Evolutionary conservation across 2,329 filamentous ascomycete species (phyloP).

Genomic region (Colletotrichum eremochloae): DNA sequence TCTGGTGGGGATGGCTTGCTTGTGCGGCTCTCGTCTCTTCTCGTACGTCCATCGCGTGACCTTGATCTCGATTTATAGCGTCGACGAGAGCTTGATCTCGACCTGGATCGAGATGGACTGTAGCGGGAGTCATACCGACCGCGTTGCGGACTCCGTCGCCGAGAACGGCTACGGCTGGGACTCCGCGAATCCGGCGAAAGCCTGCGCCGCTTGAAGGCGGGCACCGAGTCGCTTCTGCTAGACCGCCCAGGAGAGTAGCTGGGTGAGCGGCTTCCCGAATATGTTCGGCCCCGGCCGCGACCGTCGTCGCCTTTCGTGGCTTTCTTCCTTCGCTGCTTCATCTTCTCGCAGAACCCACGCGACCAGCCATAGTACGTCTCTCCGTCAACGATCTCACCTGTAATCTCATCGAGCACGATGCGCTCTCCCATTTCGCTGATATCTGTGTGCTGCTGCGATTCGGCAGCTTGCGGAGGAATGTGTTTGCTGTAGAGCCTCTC

Average conservation of each 20-base stretch:
- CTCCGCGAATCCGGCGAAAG: slow-evolving; percentile 52
- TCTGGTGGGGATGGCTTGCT: slow-evolving; percentile 27
- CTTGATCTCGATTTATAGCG: slow-evolving; percentile 39
- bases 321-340: slow-evolving; percentile 71
- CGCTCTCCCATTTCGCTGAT: slow-evolving; percentile 82
- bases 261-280: slow-evolving; percentile 49
- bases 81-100: slow-evolving; percentile 39
- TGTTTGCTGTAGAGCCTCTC: slow-evolving; percentile 75
- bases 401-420: slow-evolving; percentile 74
- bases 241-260: slow-evolving; percentile 45
- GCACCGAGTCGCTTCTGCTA: slow-evolving; percentile 53
- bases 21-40: slow-evolving; percentile 9
- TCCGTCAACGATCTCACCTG: slow-evolving; percentile 72
- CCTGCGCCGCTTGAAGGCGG: slow-evolving; percentile 56
- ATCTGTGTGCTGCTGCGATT: slow-evolving; percentile 65
- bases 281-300: slow-evolving; percentile 52
- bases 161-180: slow-evolving; percentile 48
- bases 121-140: slow-evolving; percentile 44
- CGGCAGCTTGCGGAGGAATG: slow-evolving; percentile 54
- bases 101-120: slow-evolving; percentile 47
- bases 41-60: slow-evolving; percentile 43
- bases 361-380: slow-evolving; percentile 94
- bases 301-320: slow-evolving; percentile 44
- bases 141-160: slow-evolving; percentile 41
- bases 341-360: slow-evolving; percentile 81